These are phyloP conservation scores for Metschnikowia kofuensis DNA, from an alignment of 805 yeast species.

Conservation along the genomic window DNA sequence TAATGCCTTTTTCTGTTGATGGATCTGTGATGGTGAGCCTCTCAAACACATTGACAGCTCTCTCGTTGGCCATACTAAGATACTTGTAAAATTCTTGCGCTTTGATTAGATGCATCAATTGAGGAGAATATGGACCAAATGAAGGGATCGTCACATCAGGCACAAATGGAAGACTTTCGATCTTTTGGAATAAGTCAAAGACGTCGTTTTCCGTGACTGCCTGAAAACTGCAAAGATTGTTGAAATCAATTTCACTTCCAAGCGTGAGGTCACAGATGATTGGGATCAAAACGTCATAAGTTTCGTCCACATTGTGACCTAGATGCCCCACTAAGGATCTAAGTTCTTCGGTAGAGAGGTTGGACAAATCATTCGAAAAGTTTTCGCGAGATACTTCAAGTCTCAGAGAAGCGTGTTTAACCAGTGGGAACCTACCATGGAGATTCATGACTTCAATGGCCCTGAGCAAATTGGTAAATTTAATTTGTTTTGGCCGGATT, in stretches of 20 bases:
- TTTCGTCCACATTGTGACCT: neutral
- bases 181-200: conserved; percentile 11
- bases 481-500: neutral
- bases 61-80: neutral
- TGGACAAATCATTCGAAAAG: neutral
- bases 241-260: conserved; percentile 4
- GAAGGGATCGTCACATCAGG: conserved; percentile 1
- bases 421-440: conserved; percentile 3
- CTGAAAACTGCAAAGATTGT: neutral
- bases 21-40: conserved; percentile 16
- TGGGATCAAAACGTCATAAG: conserved; percentile 1
- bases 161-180: neutral
- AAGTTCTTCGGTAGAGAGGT: neutral
- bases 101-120: neutral
- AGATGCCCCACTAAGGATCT: neutral
- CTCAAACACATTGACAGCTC: conserved; percentile 3
- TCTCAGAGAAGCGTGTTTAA: conserved; percentile 3
- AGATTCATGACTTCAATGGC: neutral
- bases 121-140: neutral
- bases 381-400: conserved; percentile 2
- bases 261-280: neutral
- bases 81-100: neutral
- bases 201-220: conserved; percentile 14
- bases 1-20: conserved; percentile 11
- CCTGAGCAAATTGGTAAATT: neutral